Evolutionary conservation across 2,329 filamentous ascomycete genomes (phyloP), one percentile per base, ranked within the genome.

Genomic region (Juglanconis juglandina): DNA sequence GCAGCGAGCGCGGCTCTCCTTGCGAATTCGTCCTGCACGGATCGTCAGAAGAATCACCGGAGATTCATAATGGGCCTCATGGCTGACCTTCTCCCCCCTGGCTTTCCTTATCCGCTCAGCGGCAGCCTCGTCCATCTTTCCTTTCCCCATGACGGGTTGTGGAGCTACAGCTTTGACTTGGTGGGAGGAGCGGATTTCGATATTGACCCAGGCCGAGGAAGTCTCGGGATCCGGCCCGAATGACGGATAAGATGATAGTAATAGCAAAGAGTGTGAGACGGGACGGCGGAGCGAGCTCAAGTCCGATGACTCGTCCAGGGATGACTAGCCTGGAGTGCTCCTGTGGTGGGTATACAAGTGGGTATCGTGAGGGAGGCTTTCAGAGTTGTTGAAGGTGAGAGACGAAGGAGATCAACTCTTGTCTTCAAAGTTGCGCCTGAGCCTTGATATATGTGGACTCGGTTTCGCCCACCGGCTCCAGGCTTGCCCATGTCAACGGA

Each of bases 51-150:
- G 42, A 44, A n/a, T 37, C 54, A 39, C 34, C 48, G 49, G 13
- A 54, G 35, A 41, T 33, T 41, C 11, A 34, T 51, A 44, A 32
- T 37, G 37, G 30, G 47, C 53, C 14, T 34, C 17, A 24, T 51
- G 7, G 64, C 68, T 62, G 64, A 77, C 76, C 63, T 75, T 74
- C 14, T 72, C 71, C 11, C 77, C 77, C 42, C 73, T 71, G 4
- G 77, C 72, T 60, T 71, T 76, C 37, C 71, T 69, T 62, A 79
- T 80, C 55, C 77, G 71, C 52, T 73, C 73, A 3, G 73, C 76
- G 5, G 75, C 73, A 14, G 72, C 72, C 3, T 75, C 71, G 63
- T 79, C 76, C 77, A 79, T 80, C 62, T 74, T 77, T 33, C 69
- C 68, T 51, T 69, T 70, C 4, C 70, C 71, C 71, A 75, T 75